Conservation (phyloP, 371 early-diverging fungal genomes). For the Zopfochytrium polystomum region DNA sequence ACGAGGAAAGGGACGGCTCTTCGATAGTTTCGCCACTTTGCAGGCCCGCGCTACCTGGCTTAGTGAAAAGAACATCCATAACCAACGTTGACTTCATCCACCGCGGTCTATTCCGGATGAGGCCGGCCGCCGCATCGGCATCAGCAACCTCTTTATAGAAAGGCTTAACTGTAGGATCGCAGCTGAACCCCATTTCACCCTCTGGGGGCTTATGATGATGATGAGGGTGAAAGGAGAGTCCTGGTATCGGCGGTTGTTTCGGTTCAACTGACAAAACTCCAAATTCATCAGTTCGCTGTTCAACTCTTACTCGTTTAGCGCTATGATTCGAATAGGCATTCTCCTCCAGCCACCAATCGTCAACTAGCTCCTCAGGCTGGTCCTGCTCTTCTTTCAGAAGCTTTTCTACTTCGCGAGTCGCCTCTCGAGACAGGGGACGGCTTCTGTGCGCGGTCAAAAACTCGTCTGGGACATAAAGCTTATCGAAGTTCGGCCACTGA, state of each 20-base stretch:
- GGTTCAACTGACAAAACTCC: neutral
- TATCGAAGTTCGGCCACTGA: neutral
- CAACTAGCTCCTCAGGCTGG: neutral
- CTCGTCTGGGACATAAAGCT: neutral
- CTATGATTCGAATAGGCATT: conserved; percentile 10
- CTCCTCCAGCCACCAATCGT: conserved; percentile 24
- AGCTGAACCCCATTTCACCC: conserved; percentile 4
- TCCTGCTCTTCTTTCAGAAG: neutral
- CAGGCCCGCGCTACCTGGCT: neutral
- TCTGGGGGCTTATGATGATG: conserved; percentile 17
- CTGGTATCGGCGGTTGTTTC: conserved; percentile 7
- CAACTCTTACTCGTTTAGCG: neutral
- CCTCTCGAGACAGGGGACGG: conserved; percentile 2
- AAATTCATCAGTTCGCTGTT: conserved; percentile 1
- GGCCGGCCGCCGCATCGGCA: conserved; percentile 16
- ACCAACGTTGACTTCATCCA: neutral
- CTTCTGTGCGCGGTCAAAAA: conserved; percentile 1
- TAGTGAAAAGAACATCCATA: no score
- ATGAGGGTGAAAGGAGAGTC: conserved; percentile 1
- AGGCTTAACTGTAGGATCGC: conserved; percentile 5
- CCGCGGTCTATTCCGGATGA: neutral
- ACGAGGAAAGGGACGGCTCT: neutral
- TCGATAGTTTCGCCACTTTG: neutral
- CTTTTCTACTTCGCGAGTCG: neutral
- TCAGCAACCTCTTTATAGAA: conserved; percentile 13